These are phyloP conservation scores for Venturia aucupariae DNA, from an alignment of 2,329 filamentous ascomycete genomes.

Conservation along the genomic window DNA sequence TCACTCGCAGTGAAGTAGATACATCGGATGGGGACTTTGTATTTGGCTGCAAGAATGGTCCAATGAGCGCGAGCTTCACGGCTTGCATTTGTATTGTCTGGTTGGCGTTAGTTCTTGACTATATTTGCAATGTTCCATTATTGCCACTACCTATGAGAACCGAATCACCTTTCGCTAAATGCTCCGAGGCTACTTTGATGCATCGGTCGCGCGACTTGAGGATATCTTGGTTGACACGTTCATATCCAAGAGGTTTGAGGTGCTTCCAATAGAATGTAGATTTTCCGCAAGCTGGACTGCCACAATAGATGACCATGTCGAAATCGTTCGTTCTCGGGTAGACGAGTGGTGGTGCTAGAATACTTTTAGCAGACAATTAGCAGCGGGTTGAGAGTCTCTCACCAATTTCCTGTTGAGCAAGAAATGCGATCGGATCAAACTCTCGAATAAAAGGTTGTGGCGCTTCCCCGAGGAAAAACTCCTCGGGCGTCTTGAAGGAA, in stretches of 20 bases:
- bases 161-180: conserved; percentile 35
- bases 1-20: conserved; percentile 70
- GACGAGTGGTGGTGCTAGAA: conserved; percentile 18
- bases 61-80: conserved; percentile 67
- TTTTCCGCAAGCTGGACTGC: conserved; percentile 83
- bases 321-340: conserved; percentile 53
- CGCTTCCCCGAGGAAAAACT: conserved; percentile 69
- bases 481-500: conserved; percentile 76
- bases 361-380: not conserved
- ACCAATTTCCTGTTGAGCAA: not conserved
- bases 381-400: not conserved
- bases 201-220: conserved; percentile 65
- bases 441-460: conserved; percentile 56
- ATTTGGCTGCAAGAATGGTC: conserved; percentile 62
- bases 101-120: not conserved
- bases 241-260: conserved; percentile 69
- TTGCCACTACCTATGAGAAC: conserved; percentile 7
- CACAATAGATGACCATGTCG: conserved; percentile 79
- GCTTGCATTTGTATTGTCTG: conserved; percentile 91
- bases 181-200: conserved; percentile 60
- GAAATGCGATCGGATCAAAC: conserved; percentile 54
- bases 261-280: conserved; percentile 80
- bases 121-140: not conserved
- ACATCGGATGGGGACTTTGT: conserved; percentile 69
- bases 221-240: conserved; percentile 81